phyloP scores from a whole-genome alignment of 2,329 filamentous ascomycete species.

The Colletotrichum filicis region DNA sequence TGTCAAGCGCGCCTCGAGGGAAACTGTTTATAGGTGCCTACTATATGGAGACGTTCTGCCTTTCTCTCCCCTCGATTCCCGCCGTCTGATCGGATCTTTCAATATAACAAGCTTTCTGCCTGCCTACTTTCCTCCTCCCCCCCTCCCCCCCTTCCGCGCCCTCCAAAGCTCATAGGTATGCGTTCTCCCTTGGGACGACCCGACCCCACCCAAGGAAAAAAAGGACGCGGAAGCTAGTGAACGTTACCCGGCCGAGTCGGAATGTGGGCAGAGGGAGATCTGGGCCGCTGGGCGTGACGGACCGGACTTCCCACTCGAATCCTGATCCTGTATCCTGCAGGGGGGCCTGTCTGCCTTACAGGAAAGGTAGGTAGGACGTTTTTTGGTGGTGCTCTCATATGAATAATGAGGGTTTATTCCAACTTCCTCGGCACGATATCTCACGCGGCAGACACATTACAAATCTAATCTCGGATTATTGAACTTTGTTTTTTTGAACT shows the following conservation, averaged over 20 bases:
- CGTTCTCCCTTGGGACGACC: neutral
- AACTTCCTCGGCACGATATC: no score
- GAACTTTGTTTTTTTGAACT: neutral
- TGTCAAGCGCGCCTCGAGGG: no score
- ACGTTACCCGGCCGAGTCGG: neutral
- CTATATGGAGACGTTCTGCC: no score
- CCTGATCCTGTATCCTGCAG: no score
- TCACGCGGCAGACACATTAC: neutral
- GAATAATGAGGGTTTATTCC: no score
- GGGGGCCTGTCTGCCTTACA: no score
- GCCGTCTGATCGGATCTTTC: neutral
- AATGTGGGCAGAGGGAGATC: neutral
- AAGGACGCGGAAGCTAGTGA: neutral
- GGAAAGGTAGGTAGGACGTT: no score
- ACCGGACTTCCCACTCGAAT: no score
- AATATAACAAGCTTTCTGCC: neutral
- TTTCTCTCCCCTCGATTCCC: neutral
- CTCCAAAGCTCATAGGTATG: neutral
- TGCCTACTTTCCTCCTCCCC: no score
- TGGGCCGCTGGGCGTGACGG: neutral
- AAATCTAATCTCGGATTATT: neutral
- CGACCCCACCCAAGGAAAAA: neutral
- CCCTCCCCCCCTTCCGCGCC: no score
- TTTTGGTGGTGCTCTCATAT: no score
- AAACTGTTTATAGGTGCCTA: no score